Base-by-base conservation (phyloP, 352 stramenopile species). In the Pythium coloratum region DNA sequence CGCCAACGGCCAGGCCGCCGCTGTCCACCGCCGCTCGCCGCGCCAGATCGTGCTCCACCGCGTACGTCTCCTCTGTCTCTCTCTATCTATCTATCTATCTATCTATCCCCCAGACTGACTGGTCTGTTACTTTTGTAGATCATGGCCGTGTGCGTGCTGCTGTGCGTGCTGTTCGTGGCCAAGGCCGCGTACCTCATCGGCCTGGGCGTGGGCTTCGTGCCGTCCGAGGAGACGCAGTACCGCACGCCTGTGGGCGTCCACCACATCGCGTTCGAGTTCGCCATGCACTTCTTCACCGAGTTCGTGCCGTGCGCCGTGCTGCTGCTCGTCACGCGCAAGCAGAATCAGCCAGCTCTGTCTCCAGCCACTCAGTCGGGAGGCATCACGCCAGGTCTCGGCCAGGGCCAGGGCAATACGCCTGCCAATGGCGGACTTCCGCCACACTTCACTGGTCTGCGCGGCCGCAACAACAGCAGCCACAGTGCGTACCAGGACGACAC, bases 231-330 rank as follows among this genome's bases (percentile, higher is more conserved):
- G 64, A 72, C 78, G n/a, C 70, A 84, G 69, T 85, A 86, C 54
- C 80, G 76, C 44, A 86, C 72, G 0, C 86, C 83, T 8, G 72
- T 89, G 24, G 83, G 82, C 59, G 72, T 91, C 14, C 77, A 86
- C 62, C 80, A 90, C 66, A 84, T 92, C 53, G 78, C 75, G 30
- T 92, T 85, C 59, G 83, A 94, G 64, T 90, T 94, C 36, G 64
- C 67, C 28, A 78, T 92, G 55, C 81, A 92, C 66, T 85, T 92
- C 47, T 78, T 62, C 36, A 92, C 83, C 16, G 86, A 94, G 68
- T 92, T 94, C 61, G 58, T 92, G 14, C 86, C 86, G 0, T 82
- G 78, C 44, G 80, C 81, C 30, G 61, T 94, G 53, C 70, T 94
- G 26, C 67, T 92, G 28, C 81, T 83, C 55, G 84, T 94, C 55